Conservation (phyloP, 2,329 filamentous ascomycete genomes). For the Xylariaceae sp. region DNA sequence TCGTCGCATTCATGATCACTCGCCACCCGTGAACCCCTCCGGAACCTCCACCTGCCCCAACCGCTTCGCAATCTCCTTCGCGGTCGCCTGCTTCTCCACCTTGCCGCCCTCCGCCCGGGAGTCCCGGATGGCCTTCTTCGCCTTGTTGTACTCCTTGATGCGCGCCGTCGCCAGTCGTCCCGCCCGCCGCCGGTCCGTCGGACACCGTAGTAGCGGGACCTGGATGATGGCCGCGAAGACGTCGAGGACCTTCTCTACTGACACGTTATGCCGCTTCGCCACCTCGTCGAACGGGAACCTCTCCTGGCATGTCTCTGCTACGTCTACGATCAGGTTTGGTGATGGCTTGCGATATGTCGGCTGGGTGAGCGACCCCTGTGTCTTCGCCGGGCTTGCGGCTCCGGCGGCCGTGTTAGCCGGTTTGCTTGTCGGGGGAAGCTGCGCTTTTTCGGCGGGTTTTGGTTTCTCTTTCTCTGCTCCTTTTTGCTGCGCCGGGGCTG, state of each 20-base stretch:
- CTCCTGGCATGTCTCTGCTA: constrained; percentile 46
- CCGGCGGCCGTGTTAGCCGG: neutral
- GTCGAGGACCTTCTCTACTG: constrained; percentile 43
- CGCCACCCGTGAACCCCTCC: constrained; percentile 19
- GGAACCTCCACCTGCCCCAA: constrained; percentile 27
- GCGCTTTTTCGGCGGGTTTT: neutral
- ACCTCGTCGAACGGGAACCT: constrained; percentile 45
- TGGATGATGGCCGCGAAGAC: constrained; percentile 47
- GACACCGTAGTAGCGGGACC: constrained; percentile 44
- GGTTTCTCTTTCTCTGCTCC: neutral
- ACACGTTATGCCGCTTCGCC: constrained; percentile 41
- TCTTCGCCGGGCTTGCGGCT: constrained; percentile 24
- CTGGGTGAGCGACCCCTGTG: constrained; percentile 30
- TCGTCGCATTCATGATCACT: neutral
- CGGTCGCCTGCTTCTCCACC: constrained; percentile 6
- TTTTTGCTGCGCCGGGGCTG: neutral
- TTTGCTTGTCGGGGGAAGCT: neutral
- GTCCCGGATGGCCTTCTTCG: constrained; percentile 37
- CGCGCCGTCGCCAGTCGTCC: constrained; percentile 40
- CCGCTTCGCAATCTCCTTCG: constrained; percentile 25
- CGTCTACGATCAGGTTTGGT: constrained; percentile 43
- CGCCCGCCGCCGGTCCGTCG: constrained; percentile 41
- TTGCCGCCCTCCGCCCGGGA: neutral
- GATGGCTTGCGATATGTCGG: constrained; percentile 36
- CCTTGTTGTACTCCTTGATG: constrained; percentile 41